A percentile compares a stretch with the other conserved stretches of the same genome.
These are phyloP conservation scores for Botryotinia calthae DNA, from an alignment of 2,329 filamentous ascomycete genomes.

Conservation along the genomic window DNA sequence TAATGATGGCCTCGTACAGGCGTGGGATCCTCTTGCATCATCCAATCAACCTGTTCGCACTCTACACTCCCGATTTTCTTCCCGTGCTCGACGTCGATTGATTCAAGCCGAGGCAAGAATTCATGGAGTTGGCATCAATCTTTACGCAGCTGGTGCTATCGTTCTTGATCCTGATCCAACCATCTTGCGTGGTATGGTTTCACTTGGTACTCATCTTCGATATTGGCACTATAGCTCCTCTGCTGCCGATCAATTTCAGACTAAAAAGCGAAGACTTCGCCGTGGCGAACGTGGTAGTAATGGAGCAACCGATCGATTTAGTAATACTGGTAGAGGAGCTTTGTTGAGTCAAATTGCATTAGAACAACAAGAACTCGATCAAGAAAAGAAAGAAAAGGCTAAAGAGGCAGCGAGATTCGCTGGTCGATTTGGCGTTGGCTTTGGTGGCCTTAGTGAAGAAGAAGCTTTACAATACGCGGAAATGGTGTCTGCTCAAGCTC, in stretches of 20 bases:
- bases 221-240: conserved; percentile 95
- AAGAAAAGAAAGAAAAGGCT: conserved; percentile 64
- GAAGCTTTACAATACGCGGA: conserved; percentile 64
- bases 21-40: conserved; percentile 93
- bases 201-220: conserved; percentile 80
- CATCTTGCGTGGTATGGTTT: conserved; percentile 78
- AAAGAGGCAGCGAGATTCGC: conserved; percentile 70
- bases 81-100: conserved; percentile 74
- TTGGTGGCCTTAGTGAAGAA: conserved; percentile 65
- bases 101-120: conserved; percentile 66
- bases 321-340: conserved; percentile 63
- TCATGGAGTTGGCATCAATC: conserved; percentile 67
- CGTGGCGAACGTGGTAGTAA: conserved; percentile 61
- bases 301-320: conserved; percentile 53
- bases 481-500: conserved; percentile 63
- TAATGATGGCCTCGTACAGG: conserved; percentile 90
- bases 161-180: conserved; percentile 85
- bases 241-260: conserved; percentile 67
- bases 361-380: conserved; percentile 77
- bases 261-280: conserved; percentile 74
- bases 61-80: conserved; percentile 79
- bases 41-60: conserved; percentile 75
- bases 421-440: conserved; percentile 78
- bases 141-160: conserved; percentile 80
- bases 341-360: conserved; percentile 80